A percentile compares a stretch with the other conserved stretches of the same genome.
Conservation (phyloP, 202 grass and related monocot species). For the Carex sylvatica region DNA sequence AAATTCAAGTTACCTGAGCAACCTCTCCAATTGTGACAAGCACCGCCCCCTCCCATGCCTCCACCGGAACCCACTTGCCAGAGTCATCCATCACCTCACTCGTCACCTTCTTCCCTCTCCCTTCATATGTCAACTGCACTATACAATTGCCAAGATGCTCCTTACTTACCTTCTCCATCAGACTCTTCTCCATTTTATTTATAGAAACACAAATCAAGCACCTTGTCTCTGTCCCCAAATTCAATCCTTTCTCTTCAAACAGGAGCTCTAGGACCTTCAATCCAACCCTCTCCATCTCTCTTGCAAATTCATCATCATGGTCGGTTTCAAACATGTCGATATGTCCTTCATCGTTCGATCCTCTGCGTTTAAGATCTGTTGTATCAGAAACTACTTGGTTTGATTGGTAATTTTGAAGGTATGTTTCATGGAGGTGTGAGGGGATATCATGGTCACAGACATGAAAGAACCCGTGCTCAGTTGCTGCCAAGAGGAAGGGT, state of each 20-base stretch:
- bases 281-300: slow-evolving; percentile 22
- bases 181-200: neutral
- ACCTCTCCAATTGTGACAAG: slow-evolving; percentile 38
- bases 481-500: slow-evolving; percentile 24
- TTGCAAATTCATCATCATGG: slow-evolving; percentile 11
- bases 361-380: neutral
- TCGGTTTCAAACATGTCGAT: slow-evolving; percentile 22
- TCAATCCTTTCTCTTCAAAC: slow-evolving; percentile 10
- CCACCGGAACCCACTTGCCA: slow-evolving; percentile 13
- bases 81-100: slow-evolving; percentile 26
- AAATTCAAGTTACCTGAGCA: slow-evolving; percentile 35
- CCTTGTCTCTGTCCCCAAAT: slow-evolving; percentile 10
- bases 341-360: neutral
- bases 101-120: slow-evolving; percentile 7
- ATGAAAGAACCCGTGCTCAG: slow-evolving; percentile 41
- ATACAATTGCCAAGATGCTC: slow-evolving; percentile 24
- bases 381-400: neutral
- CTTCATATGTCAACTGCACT: slow-evolving; percentile 32
- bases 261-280: slow-evolving; percentile 32
- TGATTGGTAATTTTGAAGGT: slow-evolving; percentile 22
- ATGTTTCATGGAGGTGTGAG: slow-evolving; percentile 5
- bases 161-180: neutral
- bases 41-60: slow-evolving; percentile 4
- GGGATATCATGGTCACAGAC: slow-evolving; percentile 27
- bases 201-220: slow-evolving; percentile 34